Evolutionary conservation across 352 stramenopile species (phyloP), one percentile per base, ranked within the genome.

Genomic region (Globisporangium ultimum): DNA sequence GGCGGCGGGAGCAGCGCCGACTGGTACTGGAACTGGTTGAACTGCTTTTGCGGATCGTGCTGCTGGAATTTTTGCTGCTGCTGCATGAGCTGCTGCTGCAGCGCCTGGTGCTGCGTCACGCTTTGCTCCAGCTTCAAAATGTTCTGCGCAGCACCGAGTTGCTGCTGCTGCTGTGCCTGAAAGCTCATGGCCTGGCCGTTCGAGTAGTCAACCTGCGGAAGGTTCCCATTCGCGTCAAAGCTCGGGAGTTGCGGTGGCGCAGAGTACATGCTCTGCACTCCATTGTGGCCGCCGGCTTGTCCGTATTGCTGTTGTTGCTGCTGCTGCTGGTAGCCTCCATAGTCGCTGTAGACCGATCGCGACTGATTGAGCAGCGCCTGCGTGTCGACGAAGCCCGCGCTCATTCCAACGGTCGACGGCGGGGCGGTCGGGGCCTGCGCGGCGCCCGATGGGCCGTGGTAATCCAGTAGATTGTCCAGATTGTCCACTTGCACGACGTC

Each of bases 401-500:
- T 72, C 15, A 71, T 62, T 21, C 53, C 17, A 22, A 54, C 40
- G 13, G 28, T 36, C 28, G 28, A 11, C 4, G 28, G 28, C 4
- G 64, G 20, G 11, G 49, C 41, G 9, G 22, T 59, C 40, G 42
- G 21, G 53, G 60, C n/a, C 8, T 22, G 24, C 11, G 68, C 24
- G 6, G 21, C 14, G 3, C 17, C 21, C n/a, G 49, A 4, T 20
- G 60, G 60, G 32, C 74, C 75, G 34, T 87, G 72, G 58, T 94
- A 91, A 53, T 94, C 84, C 36, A 94, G 62, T 38, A 94, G 58
- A 57, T 94, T 92, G 61, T 94, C 84, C 41, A 94, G 58, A 63
- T 94, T 94, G 58, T 94, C 84, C 36, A 92, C 82, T 48, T 89
- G 78, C 28, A 91, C 84, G 7, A 94, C 84, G 15, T 92, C 83